These are phyloP conservation scores for Entophlyctis luteolus DNA, from an alignment of 192 early-diverging fungal species.

Conservation along the genomic window DNA sequence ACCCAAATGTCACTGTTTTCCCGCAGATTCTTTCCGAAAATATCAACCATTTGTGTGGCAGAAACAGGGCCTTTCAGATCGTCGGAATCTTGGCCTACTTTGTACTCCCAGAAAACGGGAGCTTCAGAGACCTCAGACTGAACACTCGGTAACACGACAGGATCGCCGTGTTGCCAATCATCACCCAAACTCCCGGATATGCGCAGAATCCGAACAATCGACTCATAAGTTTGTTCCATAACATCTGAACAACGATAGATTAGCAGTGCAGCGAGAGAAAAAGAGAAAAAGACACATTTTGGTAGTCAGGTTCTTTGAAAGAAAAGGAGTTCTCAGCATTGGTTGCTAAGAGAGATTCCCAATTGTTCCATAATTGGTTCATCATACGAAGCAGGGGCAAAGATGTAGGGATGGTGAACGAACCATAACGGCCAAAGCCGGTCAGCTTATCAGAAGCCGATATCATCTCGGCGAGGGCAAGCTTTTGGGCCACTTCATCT, in stretches of 20 bases:
- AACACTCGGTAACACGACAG: background rate
- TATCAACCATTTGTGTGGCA: constrained; percentile 18
- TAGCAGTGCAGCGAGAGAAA: too few species aligned
- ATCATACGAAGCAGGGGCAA: constrained; percentile 2
- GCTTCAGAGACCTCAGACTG: background rate
- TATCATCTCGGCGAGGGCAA: constrained; percentile 41
- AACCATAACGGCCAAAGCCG: constrained; percentile 38
- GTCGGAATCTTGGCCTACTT: constrained; percentile 18
- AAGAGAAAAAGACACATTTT: too few species aligned
- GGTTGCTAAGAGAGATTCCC: constrained; percentile 23
- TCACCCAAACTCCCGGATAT: constrained; percentile 31
- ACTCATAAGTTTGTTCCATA: constrained; percentile 46
- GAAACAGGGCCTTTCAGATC: constrained; percentile 31
- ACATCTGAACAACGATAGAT: constrained; percentile 41
- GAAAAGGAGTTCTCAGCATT: constrained; percentile 20
- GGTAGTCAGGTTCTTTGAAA: constrained; percentile 13
- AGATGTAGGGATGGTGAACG: background rate
- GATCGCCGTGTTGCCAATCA: constrained; percentile 42
- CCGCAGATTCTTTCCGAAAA: constrained; percentile 16
- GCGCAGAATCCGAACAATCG: constrained; percentile 41
- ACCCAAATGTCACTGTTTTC: constrained; percentile 8
- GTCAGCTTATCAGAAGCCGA: constrained; percentile 41
- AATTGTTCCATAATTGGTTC: constrained; percentile 15
- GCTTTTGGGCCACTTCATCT: constrained; percentile 12
- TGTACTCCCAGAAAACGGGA: constrained; percentile 30